Evolutionary conservation across 2,329 filamentous ascomycete genomes (phyloP), one percentile per base, ranked within the genome.

Genomic region (Cladosporium sp.): DNA sequence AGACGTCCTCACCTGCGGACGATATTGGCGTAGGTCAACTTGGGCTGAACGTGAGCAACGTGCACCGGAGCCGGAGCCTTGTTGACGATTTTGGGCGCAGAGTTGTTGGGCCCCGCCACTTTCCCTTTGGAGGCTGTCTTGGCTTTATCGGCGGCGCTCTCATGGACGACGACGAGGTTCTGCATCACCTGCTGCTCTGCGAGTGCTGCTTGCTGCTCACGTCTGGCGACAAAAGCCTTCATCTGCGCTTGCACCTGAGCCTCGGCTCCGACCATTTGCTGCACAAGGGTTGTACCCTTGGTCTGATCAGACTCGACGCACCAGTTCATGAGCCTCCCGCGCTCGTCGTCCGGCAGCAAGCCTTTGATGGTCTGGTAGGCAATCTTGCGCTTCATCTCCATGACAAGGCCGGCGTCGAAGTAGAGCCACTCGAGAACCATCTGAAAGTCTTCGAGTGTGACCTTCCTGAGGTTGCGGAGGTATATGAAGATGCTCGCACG

Each of bases 371-470:
- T 33, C 11, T 47, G 38, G 13, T 36, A 49, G 20, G 52, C 47
- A 18, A 52, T 38, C 18, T 49, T 25, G 36, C 52, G 40, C 46
- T 32, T 49, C 29, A 50, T 50, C 9, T 40, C 50, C 41, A 53
- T 50, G n/a, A 50, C 32, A 7, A 55, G 27, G 1, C 51, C 49
- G 19, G 42, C 12, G 32, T 57, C 55, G 38, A 50, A 52, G 22
- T 11, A 20, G 2, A 53, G 35, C 22, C 13, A 43, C 22, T 52
- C 45, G 7, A 47, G 15, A 33, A 55, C 35, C 33, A 50, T 43
- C 8, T 42, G 39, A 20, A 57, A 52, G 32, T 57, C 53, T 6
- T 29, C 16, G 18, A 35, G 33, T 4, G 25, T 42, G 25, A 55
- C 25, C 11, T 20, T 12, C 4, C 19, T 7, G 20, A 27, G 7